These are phyloP conservation scores for Solanum bukasovii DNA, from an alignment of 257 asterid species.

Conservation along the genomic window DNA sequence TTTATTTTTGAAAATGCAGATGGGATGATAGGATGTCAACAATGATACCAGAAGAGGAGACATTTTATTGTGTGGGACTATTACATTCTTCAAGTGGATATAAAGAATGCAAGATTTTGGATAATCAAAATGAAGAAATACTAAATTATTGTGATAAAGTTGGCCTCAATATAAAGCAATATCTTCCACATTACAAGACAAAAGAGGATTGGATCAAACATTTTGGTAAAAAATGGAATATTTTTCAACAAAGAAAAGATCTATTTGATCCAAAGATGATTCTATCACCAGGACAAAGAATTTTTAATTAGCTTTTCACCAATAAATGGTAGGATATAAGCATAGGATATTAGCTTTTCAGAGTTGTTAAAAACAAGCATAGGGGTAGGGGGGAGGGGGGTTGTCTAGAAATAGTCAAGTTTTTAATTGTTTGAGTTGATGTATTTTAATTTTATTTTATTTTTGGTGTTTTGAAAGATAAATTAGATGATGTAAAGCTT, in stretches of 20 bases:
- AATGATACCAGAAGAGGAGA: slow-evolving; percentile 37
- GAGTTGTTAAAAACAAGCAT: not conserved
- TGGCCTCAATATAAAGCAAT: slow-evolving; percentile 33
- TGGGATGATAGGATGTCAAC: slow-evolving; percentile 43
- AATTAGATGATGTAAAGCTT: not conserved
- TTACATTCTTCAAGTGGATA: slow-evolving; percentile 21
- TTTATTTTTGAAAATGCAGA: slow-evolving; percentile 1
- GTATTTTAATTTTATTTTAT: not conserved
- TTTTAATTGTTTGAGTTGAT: not conserved
- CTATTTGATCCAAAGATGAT: slow-evolving; percentile 40
- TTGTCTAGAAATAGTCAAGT: not conserved
- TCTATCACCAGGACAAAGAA: slow-evolving; percentile 34
- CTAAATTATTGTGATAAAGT: slow-evolving; percentile 20
- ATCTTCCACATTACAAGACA: slow-evolving; percentile 39
- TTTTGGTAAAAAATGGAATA: slow-evolving; percentile 38
- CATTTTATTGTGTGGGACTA: slow-evolving; percentile 32
- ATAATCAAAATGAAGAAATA: slow-evolving; percentile 24
- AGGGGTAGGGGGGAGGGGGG: not conserved
- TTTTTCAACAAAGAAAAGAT: slow-evolving; percentile 25
- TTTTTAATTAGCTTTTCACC: slow-evolving; percentile 8
- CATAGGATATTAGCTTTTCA: too few species aligned
- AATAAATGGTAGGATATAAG: not conserved
- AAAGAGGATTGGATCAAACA: slow-evolving; percentile 38
- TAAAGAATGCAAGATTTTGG: slow-evolving; percentile 7
- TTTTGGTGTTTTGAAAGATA: not conserved